These are phyloP conservation scores for Trichoderma reesei DNA, from an alignment of 495 filamentous ascomycete species.

Conservation along the genomic window DNA sequence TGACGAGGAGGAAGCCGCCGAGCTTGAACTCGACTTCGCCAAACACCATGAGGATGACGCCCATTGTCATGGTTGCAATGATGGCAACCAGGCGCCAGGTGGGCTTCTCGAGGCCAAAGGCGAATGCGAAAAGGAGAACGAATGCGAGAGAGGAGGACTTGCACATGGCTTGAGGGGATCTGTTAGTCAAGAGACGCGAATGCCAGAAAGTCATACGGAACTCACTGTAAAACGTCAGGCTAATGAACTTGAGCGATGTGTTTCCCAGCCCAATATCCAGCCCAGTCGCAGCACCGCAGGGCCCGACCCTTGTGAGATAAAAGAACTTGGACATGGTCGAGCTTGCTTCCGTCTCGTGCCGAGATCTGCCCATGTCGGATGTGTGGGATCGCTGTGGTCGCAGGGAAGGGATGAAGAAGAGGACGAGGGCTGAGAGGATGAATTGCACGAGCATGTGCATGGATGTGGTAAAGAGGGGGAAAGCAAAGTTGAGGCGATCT, in stretches of 20 bases:
- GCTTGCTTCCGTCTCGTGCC: constrained; percentile 48
- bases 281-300: constrained; percentile 87
- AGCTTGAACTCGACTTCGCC: constrained; percentile 88
- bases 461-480: constrained; percentile 91
- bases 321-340: constrained; percentile 77
- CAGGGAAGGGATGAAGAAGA: constrained; percentile 75
- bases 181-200: constrained; percentile 9
- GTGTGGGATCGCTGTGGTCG: constrained; percentile 51
- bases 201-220: constrained; percentile 10
- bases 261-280: constrained; percentile 96
- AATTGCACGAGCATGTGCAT: constrained; percentile 97
- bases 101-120: constrained; percentile 83
- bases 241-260: constrained; percentile 89
- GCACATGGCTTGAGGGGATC: constrained; percentile 75
- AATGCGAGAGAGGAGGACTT: constrained; percentile 95
- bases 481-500: constrained; percentile 78
- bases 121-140: constrained; percentile 89
- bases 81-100: constrained; percentile 78
- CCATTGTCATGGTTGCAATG: constrained; percentile 85
- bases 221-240: constrained; percentile 90
- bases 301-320: constrained; percentile 85
- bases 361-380: constrained; percentile 38
- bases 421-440: constrained; percentile 62
- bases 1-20: constrained; percentile 84
- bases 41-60: constrained; percentile 98